A percentile compares a stretch with the other conserved stretches of the same genome.
phyloP scores from a whole-genome alignment of 768 basidiomycete genomes.

The Boletus rubroflammeus region DNA sequence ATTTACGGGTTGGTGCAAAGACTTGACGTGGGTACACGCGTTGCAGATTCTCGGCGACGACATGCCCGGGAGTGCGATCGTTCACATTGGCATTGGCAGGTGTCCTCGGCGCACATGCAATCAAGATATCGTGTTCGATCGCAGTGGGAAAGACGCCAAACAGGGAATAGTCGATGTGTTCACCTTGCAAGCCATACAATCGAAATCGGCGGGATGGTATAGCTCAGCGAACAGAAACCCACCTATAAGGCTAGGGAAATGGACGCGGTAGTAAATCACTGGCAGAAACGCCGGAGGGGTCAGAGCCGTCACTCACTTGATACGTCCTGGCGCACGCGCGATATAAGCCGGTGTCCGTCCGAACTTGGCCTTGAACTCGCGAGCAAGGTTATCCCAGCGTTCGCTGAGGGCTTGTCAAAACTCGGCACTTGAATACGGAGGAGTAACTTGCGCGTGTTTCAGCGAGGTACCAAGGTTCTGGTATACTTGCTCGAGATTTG shows the following conservation, averaged over 20 bases:
- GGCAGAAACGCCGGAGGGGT: not conserved
- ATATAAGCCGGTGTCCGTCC: slow-evolving; percentile 67
- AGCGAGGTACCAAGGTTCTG: slow-evolving; percentile 50
- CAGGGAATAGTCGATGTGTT: slow-evolving; percentile 81
- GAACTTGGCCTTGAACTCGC: slow-evolving; percentile 61
- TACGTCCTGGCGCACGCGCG: slow-evolving; percentile 73
- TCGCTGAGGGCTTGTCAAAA: slow-evolving; percentile 25
- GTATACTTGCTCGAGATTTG: slow-evolving; percentile 54
- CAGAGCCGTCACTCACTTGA: slow-evolving; percentile 51
- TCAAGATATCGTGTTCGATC: slow-evolving; percentile 78
- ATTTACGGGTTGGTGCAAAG: slow-evolving; percentile 51
- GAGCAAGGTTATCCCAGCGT: slow-evolving; percentile 59
- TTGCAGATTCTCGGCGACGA: slow-evolving; percentile 61
- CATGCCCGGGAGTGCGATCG: slow-evolving; percentile 45
- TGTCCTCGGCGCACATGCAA: slow-evolving; percentile 59
- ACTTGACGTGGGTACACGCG: slow-evolving; percentile 54
- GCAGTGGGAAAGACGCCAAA: slow-evolving; percentile 87
- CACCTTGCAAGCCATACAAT: slow-evolving; percentile 45
- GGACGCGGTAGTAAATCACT: not conserved
- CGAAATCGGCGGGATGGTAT: not conserved
- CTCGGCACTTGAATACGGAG: not conserved
- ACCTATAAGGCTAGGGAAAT: slow-evolving; percentile 34
- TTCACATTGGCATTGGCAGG: slow-evolving; percentile 1
- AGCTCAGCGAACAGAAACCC: not conserved
- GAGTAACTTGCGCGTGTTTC: slow-evolving; percentile 43